Evolutionary conservation across 1,284 basidiomycete species (phyloP).

Genomic region (Ustilago crameri): DNA sequence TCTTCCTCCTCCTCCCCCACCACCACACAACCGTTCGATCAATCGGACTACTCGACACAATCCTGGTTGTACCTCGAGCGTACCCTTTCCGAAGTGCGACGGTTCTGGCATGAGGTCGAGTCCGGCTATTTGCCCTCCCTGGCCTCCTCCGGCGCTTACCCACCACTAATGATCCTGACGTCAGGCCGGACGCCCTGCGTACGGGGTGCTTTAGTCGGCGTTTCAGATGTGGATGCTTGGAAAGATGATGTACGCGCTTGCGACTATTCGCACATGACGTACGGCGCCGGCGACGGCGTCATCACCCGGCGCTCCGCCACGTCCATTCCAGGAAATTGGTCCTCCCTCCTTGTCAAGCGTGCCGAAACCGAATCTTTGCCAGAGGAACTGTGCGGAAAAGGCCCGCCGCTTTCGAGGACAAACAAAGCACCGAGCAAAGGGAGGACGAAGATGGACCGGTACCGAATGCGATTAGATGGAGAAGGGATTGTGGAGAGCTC

Average conservation of each 20-base stretch:
- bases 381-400: slow-evolving; percentile 5
- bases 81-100: slow-evolving; percentile 46
- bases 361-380: slow-evolving; percentile 30
- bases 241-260: slow-evolving; percentile 39
- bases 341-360: slow-evolving; percentile 25
- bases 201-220: slow-evolving; percentile 60
- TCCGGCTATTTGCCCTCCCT: slow-evolving; percentile 43
- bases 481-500: slow-evolving; percentile 56
- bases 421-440: slow-evolving; percentile 12
- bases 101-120: slow-evolving; percentile 59
- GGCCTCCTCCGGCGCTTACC: slow-evolving; percentile 44
- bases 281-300: slow-evolving; percentile 63
- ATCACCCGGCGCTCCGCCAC: slow-evolving; percentile 61
- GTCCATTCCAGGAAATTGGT: slow-evolving; percentile 55
- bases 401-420: slow-evolving; percentile 14
- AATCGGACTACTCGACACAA: slow-evolving; percentile 26
- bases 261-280: slow-evolving; percentile 52
- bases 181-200: slow-evolving; percentile 64
- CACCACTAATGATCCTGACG: slow-evolving; percentile 64
- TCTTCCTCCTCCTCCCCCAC: too few relatives aligned
- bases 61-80: slow-evolving; percentile 40
- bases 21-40: slow-evolving; percentile 8
- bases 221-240: slow-evolving; percentile 15
- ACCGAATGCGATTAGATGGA: slow-evolving; percentile 29
- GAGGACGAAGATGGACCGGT: slow-evolving; percentile 28